These are phyloP conservation scores for Hansenula sp. DNA, from an alignment of 1,139 yeast species.

Conservation along the genomic window DNA sequence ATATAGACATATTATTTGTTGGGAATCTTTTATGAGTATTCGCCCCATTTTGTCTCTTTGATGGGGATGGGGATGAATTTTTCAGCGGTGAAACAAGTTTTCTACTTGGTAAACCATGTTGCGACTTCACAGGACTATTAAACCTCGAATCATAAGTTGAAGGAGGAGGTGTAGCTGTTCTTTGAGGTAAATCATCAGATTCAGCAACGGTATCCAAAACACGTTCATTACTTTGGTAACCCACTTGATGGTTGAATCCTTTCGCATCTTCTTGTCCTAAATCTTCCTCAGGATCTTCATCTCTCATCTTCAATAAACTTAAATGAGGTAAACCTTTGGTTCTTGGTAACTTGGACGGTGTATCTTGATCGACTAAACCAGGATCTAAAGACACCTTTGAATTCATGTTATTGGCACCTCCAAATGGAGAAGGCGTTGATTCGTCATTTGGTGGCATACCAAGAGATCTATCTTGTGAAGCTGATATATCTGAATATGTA, in stretches of 20 bases:
- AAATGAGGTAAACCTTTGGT: conserved; percentile 21
- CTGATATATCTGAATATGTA: conserved; percentile 3
- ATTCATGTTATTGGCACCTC: background rate
- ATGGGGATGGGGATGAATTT: background rate
- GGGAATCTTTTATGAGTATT: conserved; percentile 1
- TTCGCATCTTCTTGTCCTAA: conserved; percentile 3
- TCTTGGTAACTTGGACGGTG: conserved; percentile 22
- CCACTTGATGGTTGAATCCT: background rate
- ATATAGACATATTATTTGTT: conserved; percentile 14
- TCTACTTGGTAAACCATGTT: conserved; percentile 1
- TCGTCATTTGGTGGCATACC: conserved; percentile 7
- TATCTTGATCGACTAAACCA: background rate
- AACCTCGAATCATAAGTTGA: background rate
- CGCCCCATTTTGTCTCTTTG: background rate
- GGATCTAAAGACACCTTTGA: background rate
- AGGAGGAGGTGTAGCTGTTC: background rate
- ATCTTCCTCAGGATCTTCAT: conserved; percentile 15
- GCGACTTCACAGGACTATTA: background rate
- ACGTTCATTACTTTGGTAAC: background rate
- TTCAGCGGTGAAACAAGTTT: background rate
- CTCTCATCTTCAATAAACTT: conserved; percentile 19
- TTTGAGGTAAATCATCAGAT: background rate
- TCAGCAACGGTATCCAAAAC: background rate
- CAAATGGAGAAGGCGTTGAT: conserved; percentile 12
- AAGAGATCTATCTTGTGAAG: background rate